phyloP scores from a whole-genome alignment of 2,329 filamentous ascomycete species.

The Diaporthe helianthi region DNA sequence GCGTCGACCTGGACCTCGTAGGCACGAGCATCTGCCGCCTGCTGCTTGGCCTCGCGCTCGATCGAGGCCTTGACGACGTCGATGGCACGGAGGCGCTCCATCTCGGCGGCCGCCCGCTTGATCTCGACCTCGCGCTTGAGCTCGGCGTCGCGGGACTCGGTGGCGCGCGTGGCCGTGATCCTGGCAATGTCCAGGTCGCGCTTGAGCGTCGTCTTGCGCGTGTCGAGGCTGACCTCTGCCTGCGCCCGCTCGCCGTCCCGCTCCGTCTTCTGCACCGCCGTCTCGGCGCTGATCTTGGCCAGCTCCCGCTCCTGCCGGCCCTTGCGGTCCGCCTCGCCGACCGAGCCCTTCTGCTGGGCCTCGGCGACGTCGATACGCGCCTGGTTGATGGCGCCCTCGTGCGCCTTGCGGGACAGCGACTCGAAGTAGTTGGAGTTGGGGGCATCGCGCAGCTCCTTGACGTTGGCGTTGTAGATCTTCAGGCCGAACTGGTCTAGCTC shows the following conservation, averaged over 20 bases:
- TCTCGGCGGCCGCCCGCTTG: conserved; percentile 79
- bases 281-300: conserved; percentile 86
- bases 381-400: conserved; percentile 85
- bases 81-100: conserved; percentile 78
- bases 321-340: conserved; percentile 79
- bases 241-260: conserved; percentile 81
- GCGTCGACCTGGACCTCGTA: conserved; percentile 72
- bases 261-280: conserved; percentile 66
- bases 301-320: conserved; percentile 86
- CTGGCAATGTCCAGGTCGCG: conserved; percentile 78
- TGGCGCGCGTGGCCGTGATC: conserved; percentile 74
- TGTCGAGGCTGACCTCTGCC: conserved; percentile 79
- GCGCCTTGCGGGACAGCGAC: conserved; percentile 81
- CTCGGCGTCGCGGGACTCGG: conserved; percentile 80
- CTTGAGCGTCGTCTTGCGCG: conserved; percentile 74
- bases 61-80: conserved; percentile 83
- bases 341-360: conserved; percentile 70
- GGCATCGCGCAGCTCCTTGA: conserved; percentile 87
- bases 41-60: conserved; percentile 69
- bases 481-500: conserved; percentile 84
- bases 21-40: conserved; percentile 70
- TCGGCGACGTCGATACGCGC: conserved; percentile 72
- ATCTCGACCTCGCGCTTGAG: conserved; percentile 79
- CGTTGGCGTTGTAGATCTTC: conserved; percentile 74
- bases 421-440: conserved; percentile 84